A percentile compares a stretch with the other conserved stretches of the same genome.
Conservation (phyloP, 345 rosid genomes). For the Lepidium sativum region DNA sequence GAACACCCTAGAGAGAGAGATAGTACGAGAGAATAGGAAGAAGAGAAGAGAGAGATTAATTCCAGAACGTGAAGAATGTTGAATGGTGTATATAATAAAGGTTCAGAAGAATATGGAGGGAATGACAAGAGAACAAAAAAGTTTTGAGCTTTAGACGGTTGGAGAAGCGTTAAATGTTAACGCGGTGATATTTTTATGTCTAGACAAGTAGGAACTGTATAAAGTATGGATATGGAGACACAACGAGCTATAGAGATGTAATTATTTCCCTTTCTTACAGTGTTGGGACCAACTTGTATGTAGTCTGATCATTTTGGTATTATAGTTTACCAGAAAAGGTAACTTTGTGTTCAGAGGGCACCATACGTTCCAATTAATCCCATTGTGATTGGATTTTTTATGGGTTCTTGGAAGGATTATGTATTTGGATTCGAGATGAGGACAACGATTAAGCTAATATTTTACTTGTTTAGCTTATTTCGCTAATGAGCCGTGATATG, state of each 20-base stretch:
- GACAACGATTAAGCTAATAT: neutral
- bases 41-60: slow-evolving; percentile 9
- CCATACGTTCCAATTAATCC: neutral
- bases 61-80: slow-evolving; percentile 25
- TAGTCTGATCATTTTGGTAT: slow-evolving; percentile 9
- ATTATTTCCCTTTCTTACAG: neutral
- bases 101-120: slow-evolving; percentile 15
- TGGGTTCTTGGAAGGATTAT: neutral
- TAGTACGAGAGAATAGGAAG: neutral
- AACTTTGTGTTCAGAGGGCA: neutral
- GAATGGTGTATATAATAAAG: slow-evolving; percentile 9
- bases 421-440: neutral
- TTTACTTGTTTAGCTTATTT: neutral
- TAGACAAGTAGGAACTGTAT: neutral
- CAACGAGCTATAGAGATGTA: neutral
- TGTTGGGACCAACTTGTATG: slow-evolving; percentile 9
- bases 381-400: neutral
- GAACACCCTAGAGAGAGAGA: neutral
- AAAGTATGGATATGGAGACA: slow-evolving; percentile 8
- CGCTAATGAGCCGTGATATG: neutral
- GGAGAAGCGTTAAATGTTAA: slow-evolving; percentile 19
- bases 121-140: slow-evolving; percentile 2
- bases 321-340: neutral
- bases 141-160: slow-evolving; percentile 3
- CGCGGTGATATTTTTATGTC: slow-evolving; percentile 10